Base-by-base conservation (phyloP, 2,329 filamentous ascomycete species). In the Penicillium sp. region DNA sequence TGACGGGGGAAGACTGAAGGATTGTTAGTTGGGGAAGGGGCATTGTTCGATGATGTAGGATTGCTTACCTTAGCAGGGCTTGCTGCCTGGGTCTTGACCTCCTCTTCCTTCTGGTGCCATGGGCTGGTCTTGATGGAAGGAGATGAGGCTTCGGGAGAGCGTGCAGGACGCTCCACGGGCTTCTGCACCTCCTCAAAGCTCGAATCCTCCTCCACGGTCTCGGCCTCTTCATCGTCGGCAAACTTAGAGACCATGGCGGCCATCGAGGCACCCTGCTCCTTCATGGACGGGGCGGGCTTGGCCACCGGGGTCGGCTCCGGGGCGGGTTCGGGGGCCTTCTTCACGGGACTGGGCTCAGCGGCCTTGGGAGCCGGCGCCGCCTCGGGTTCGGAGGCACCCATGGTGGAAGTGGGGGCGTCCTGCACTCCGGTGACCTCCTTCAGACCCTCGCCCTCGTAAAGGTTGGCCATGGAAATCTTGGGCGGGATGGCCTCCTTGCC, bases 381-480 rank as follows among this genome's bases (percentile, higher is more conserved):
- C 53, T 70, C 72, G 8, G 82, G 75, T 39, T 77, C 74, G 2
- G 79, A 74, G 21, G 64, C 55, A 29, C 60, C 61, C 19, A 67
- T 53, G 17, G 63, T 55, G 10, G 61, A 48, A 22, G 67, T 69
- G 4, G 67, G 66, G 58, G 65, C 64, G 15, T 64, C 62, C 45
- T 68, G 60, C 15, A 65, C 60, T 74, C 75, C 43, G 61, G 72
- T 61, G 69, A 95, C 78, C 71, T 95, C 88, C 60, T 86, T 82
- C 4, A 88, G 83, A 6, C 83, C 85, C 54, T 80, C 80, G 48
- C 90, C 90, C 35, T 95, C 88, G 69, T 94, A 97, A 41, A 97
- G 70, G 61, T 87, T 90, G 70, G 94, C 90, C 61, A 98, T 81
- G 58, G 93, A 91, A 65, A 98, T 90, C 78, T 95, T 97, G 53